Conservation (phyloP, 2,329 filamentous ascomycete species). For the Orbilia ellipsospora region DNA sequence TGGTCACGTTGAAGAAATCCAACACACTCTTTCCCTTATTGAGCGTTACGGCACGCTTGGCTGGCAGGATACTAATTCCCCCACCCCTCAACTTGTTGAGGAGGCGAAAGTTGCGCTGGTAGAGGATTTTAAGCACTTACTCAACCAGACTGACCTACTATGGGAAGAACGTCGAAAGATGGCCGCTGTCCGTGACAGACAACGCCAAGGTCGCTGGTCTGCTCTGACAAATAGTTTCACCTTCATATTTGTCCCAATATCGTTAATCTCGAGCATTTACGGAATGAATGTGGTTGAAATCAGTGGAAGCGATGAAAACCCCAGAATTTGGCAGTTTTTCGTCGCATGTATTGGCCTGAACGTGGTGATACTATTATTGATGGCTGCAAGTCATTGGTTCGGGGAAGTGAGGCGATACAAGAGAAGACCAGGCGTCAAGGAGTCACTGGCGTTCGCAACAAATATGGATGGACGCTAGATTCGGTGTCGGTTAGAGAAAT, state of each 20-base stretch:
- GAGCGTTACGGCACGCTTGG: slow-evolving; percentile 57
- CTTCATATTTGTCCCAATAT: slow-evolving; percentile 59
- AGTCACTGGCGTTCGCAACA: slow-evolving; percentile 35
- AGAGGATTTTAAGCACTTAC: slow-evolving; percentile 59
- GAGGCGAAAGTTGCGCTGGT: slow-evolving; percentile 47
- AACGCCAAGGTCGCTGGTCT: slow-evolving; percentile 57
- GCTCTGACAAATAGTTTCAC: slow-evolving; percentile 56
- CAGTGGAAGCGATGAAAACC: slow-evolving; percentile 51
- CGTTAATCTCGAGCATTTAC: slow-evolving; percentile 59
- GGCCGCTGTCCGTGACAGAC: slow-evolving; percentile 54
- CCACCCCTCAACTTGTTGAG: slow-evolving; percentile 14
- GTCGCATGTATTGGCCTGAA: slow-evolving; percentile 57
- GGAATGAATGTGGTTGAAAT: slow-evolving; percentile 60
- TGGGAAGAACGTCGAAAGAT: slow-evolving; percentile 59
- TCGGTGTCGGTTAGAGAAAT: not conserved
- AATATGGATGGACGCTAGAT: slow-evolving; percentile 38
- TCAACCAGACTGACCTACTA: slow-evolving; percentile 59
- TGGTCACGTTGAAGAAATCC: slow-evolving; percentile 60
- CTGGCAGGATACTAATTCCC: slow-evolving; percentile 52
- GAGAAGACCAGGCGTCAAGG: slow-evolving; percentile 34
- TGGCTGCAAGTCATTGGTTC: slow-evolving; percentile 41
- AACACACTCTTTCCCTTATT: slow-evolving; percentile 57
- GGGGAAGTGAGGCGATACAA: slow-evolving; percentile 33
- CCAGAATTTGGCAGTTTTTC: slow-evolving; percentile 60
- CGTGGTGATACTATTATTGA: slow-evolving; percentile 51